Conservation (phyloP, 2,329 filamentous ascomycete species). For the Claviceps spartinae region DNA sequence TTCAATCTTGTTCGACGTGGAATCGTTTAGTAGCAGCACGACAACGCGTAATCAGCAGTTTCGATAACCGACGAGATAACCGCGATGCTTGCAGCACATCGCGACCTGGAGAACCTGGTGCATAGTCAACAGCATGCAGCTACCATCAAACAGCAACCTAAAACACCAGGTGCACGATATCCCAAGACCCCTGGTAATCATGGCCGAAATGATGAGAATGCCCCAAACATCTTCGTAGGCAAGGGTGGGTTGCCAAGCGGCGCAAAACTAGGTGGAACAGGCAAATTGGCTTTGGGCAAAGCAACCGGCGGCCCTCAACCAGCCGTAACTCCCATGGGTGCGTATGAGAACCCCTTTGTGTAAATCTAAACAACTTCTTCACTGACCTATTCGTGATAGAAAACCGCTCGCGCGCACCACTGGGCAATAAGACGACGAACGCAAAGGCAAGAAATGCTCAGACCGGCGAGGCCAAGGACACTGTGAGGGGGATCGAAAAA, state of each 20-base stretch:
- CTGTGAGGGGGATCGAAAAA: conserved; percentile 47
- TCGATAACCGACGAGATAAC: neutral
- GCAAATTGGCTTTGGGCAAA: conserved; percentile 34
- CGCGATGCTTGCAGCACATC: conserved; percentile 60
- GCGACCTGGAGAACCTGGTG: conserved; percentile 80
- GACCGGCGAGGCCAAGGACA: conserved; percentile 48
- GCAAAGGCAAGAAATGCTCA: conserved; percentile 62
- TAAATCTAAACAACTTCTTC: neutral
- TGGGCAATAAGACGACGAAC: conserved; percentile 95
- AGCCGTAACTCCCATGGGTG: conserved; percentile 73
- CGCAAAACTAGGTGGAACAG: conserved; percentile 39
- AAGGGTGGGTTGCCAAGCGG: conserved; percentile 34
- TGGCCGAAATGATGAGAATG: conserved; percentile 76
- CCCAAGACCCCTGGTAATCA: conserved; percentile 75
- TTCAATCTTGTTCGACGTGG: neutral
- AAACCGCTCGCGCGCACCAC: conserved; percentile 55
- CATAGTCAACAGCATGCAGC: conserved; percentile 63
- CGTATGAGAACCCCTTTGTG: conserved; percentile 10
- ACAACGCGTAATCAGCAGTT: neutral
- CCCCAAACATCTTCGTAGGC: conserved; percentile 24
- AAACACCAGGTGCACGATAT: conserved; percentile 63
- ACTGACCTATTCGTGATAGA: conserved; percentile 12
- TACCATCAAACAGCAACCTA: conserved; percentile 58
- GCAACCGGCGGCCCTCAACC: conserved; percentile 32
- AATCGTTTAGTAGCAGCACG: neutral